Percentiles rank a stretch among this genome's conserved stretches.
These are phyloP conservation scores for Emmonsia crescens DNA, from an alignment of 2,329 filamentous ascomycete species.

Conservation along the genomic window DNA sequence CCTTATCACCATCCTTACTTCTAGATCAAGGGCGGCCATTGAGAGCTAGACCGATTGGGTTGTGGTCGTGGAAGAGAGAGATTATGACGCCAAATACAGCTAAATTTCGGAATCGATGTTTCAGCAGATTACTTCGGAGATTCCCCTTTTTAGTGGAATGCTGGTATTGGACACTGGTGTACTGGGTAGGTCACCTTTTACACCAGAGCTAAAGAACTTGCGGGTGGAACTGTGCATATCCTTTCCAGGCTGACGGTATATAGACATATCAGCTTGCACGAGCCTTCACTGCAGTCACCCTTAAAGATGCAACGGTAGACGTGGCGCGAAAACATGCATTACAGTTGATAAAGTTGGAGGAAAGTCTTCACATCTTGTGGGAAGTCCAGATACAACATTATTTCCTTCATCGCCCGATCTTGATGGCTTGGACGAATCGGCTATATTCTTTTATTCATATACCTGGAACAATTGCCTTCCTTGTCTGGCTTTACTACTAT, in stretches of 20 bases:
- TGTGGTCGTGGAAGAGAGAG: conserved; percentile 37
- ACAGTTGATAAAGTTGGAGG: conserved; percentile 55
- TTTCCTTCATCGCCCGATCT: conserved; percentile 43
- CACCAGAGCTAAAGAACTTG: not conserved
- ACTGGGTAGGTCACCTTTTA: conserved; percentile 52
- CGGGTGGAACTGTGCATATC: not conserved
- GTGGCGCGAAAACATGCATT: conserved; percentile 59
- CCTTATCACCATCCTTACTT: conserved; percentile 33
- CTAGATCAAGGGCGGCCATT: conserved; percentile 36
- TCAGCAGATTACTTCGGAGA: conserved; percentile 54
- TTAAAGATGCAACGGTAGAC: conserved; percentile 57
- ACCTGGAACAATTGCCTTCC: conserved; percentile 61
- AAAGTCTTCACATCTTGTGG: conserved; percentile 53
- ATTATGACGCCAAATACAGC: conserved; percentile 52
- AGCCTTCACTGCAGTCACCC: conserved; percentile 58
- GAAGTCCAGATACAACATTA: conserved; percentile 52
- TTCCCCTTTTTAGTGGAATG: conserved; percentile 64
- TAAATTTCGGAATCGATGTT: conserved; percentile 47
- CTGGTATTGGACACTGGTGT: conserved; percentile 68
- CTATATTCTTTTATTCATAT: conserved; percentile 70
- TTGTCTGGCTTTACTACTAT: conserved; percentile 57
- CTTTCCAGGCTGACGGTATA: not conserved
- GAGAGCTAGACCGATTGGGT: conserved; percentile 39
- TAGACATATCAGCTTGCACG: conserved; percentile 65
- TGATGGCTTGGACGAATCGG: conserved; percentile 61